Base-by-base conservation (phyloP, 257 asterid genomes). In the Echium plantagineum region DNA sequence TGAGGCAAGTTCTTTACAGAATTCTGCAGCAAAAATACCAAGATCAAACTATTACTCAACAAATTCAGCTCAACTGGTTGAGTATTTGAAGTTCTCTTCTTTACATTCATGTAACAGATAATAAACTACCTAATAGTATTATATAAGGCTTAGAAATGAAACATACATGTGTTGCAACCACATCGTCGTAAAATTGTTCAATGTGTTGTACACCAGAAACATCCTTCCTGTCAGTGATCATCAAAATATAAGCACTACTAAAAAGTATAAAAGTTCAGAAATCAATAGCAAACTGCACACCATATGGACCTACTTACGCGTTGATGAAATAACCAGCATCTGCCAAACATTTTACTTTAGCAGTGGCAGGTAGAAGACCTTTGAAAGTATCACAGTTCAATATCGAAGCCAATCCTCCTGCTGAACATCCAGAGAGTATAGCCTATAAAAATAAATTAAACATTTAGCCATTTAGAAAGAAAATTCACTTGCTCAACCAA, bases 321-420 rank as follows among this genome's bases (percentile, higher is more conserved):
- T 88, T 78, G 68, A 91, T 84, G 69, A 91, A 91, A 61, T 67
- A 91, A 57, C 98, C 98, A n/a, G 94, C 98, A 69, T 91, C 98
- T 3, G 98, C 78, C 21, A 91, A 75, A 71, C 98, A 91, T 75
- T 91, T 91, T 20, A 88, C 94, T 55, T 78, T 91, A 19, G 90
- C 54, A 26, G 67, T 57, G 10, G 15, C 10, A 2, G 98, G 97
- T 48, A 91, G 69, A 56, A 84, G 88, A 53, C 87, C 58, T 60
- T 58, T 82, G 79, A 91, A 91, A 21, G 52, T 77, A 66, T 91
- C 98, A 46, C 98, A 91, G 63, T 91, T 79, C 59, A 88, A 81
- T 61, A 91, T 88, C 10, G 98, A 70, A 9, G 95, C 58, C 67
- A 88, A 77, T 59, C 97, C 98, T 63, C 98, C 98, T 28, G 98